Percentiles rank a stretch among this genome's conserved stretches.
phyloP scores from a whole-genome alignment of 371 early-diverging fungal genomes.

The Rhizopus microsporus region DNA sequence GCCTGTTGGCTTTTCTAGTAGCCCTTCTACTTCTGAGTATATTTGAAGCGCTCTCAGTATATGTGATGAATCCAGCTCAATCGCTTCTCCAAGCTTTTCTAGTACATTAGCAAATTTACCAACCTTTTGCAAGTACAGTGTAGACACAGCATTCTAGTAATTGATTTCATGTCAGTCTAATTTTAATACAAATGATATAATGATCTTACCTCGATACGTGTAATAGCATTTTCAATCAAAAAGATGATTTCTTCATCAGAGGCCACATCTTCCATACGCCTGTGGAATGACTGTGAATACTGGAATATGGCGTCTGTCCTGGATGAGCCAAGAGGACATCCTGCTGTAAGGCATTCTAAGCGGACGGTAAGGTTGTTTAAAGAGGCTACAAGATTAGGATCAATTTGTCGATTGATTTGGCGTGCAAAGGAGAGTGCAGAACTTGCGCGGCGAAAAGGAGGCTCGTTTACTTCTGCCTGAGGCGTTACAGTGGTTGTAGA shows the following conservation, averaged over 20 bases:
- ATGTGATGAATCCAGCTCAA: conserved; percentile 57
- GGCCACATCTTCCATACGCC: conserved; percentile 51
- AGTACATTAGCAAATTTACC: conserved; percentile 57
- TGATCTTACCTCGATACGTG: conserved; percentile 56
- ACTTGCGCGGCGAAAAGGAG: not conserved
- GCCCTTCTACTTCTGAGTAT: conserved; percentile 47
- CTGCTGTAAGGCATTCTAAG: conserved; percentile 56
- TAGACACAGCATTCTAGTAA: conserved; percentile 55
- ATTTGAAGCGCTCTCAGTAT: conserved; percentile 64
- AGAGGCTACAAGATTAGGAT: conserved; percentile 43
- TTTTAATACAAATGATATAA: not conserved
- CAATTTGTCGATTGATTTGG: conserved; percentile 25
- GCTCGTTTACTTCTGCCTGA: conserved; percentile 1
- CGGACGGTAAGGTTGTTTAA: conserved; percentile 55
- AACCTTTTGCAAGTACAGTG: conserved; percentile 58
- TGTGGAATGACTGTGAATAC: conserved; percentile 17
- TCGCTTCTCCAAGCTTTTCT: conserved; percentile 58
- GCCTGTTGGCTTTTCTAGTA: conserved; percentile 9
- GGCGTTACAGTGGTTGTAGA: conserved; percentile 9
- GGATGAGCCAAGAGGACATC: conserved; percentile 3
- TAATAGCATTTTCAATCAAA: conserved; percentile 61
- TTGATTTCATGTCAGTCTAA: not conserved
- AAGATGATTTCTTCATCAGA: conserved; percentile 57
- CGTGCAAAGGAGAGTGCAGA: not conserved
- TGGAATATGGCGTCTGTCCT: not conserved